Base-by-base conservation (phyloP, 371 early-diverging fungal genomes). In the Chytridiales sp. region DNA sequence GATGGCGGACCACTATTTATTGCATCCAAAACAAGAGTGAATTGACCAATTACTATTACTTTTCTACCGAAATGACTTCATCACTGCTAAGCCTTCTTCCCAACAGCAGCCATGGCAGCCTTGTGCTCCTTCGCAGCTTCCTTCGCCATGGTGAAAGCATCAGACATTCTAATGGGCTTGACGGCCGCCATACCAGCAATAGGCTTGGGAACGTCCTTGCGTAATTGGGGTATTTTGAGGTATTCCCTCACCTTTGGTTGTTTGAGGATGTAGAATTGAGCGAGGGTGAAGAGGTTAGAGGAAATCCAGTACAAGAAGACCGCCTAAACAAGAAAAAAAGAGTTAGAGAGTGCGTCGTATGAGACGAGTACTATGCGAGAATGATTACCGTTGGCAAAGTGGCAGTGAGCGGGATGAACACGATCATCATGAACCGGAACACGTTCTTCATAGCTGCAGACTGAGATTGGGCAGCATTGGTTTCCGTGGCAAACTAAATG, bases 271-370 rank as follows among this genome's bases (percentile, higher is more conserved):
- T 83, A 59, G 47, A 87, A 79, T 74, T 92, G 94, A 19, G 70
- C 66, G 19, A 88, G 75, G 3, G 92, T 89, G 64, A 86, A 81
- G 3, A 77, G 15, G 69, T 90, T 92, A 55, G 87, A 87, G 19
- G 87, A 80, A 47, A 90, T 69, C 92, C 92, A 93, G 72, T 93
- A 93, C 31, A 92, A 77, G 75, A 92, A 91, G 21, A 95, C 81
- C 22, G 80, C 84, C 87, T 88, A 55, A 0, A 57, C 46, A 50
- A 31, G 55, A 15, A 53, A 34, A 56, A 30, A 54, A 53, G 48
- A 27, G 27, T 48, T 49, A 57, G 55, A 34, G 27, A 21, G 52
- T 41, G 39, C 26, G n/a, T 15, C 30, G 54, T 57, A 22, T 24
- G 26, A 51, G 51, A 32, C 22, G 43, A 50, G 8, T 30, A 43